A percentile compares a stretch with the other conserved stretches of the same genome.
phyloP scores from a whole-genome alignment of 768 basidiomycete genomes.

The Pleurotus giganteus region DNA sequence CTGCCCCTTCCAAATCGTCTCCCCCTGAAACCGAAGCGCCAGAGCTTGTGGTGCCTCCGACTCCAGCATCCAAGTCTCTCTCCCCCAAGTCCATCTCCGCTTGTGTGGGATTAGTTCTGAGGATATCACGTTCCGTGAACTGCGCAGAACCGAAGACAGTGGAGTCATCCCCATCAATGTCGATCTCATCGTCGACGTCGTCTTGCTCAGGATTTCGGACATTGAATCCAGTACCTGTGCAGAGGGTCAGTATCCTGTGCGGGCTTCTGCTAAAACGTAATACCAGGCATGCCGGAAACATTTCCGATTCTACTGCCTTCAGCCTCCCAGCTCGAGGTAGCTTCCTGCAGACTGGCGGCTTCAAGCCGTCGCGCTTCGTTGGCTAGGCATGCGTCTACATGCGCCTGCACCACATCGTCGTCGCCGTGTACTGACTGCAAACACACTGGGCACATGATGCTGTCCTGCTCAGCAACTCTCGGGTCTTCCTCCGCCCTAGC shows the following conservation, averaged over 20 bases:
- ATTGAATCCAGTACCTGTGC: slow-evolving; percentile 71
- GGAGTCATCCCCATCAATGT: slow-evolving; percentile 77
- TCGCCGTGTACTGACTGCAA: slow-evolving; percentile 56
- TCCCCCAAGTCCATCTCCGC: slow-evolving; percentile 29
- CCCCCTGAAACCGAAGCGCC: slow-evolving; percentile 23
- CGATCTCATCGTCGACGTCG: slow-evolving; percentile 79
- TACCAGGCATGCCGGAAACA: slow-evolving; percentile 50
- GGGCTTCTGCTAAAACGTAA: not conserved
- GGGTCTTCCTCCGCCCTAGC: slow-evolving; percentile 59
- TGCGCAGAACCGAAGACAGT: slow-evolving; percentile 65
- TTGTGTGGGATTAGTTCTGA: slow-evolving; percentile 33
- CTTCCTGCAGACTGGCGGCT: slow-evolving; percentile 37
- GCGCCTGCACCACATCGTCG: slow-evolving; percentile 71
- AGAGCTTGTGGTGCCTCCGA: not conserved
- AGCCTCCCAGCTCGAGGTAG: slow-evolving; percentile 28
- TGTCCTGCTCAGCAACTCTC: slow-evolving; percentile 23
- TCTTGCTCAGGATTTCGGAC: slow-evolving; percentile 51
- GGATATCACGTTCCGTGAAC: slow-evolving; percentile 73
- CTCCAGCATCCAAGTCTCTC: slow-evolving; percentile 34
- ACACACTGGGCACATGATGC: slow-evolving; percentile 72
- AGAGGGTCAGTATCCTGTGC: not conserved
- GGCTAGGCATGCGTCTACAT: slow-evolving; percentile 78
- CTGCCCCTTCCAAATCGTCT: slow-evolving; percentile 28
- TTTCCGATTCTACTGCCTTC: slow-evolving; percentile 29
- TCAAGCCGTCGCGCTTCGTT: slow-evolving; percentile 43